These are phyloP conservation scores for Ophiostoma quercus DNA, from an alignment of 2,329 filamentous ascomycete species.

Conservation along the genomic window DNA sequence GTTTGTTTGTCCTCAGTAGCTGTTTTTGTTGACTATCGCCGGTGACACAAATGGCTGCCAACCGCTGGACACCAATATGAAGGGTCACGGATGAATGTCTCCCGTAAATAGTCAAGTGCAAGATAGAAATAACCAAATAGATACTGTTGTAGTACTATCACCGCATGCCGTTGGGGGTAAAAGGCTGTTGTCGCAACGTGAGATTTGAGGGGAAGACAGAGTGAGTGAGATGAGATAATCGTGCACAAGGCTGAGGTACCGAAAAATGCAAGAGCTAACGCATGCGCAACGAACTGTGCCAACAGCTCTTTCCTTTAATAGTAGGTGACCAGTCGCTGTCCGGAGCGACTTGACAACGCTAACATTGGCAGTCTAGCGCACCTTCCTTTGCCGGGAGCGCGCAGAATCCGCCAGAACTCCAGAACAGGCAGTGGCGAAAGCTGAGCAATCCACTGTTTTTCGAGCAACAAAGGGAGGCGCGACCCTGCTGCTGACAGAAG, in stretches of 20 bases:
- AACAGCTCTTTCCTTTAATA: background rate
- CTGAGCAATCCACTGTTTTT: slow-evolving; percentile 18
- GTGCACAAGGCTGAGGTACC: background rate
- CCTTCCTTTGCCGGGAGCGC: background rate
- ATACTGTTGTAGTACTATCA: background rate
- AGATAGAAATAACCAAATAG: background rate
- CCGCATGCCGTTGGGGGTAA: background rate
- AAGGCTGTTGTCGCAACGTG: background rate
- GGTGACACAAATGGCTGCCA: background rate
- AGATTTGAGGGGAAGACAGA: background rate
- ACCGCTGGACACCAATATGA: background rate
- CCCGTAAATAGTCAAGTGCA: background rate
- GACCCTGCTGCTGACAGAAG: slow-evolving; percentile 13
- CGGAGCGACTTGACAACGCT: background rate
- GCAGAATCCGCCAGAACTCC: slow-evolving; percentile 28
- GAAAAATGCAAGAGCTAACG: slow-evolving; percentile 6
- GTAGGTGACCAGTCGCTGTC: background rate
- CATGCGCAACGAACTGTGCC: background rate
- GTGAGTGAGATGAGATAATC: background rate
- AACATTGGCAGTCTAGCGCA: background rate
- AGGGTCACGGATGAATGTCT: background rate
- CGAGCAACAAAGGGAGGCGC: slow-evolving; percentile 4
- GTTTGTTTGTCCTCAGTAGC: background rate
- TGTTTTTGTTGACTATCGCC: background rate
- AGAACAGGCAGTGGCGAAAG: slow-evolving; percentile 27